A percentile compares a stretch with the other conserved stretches of the same genome.
Conservation (phyloP, 768 basidiomycete species). For the Pleurotus eryngii region DNA sequence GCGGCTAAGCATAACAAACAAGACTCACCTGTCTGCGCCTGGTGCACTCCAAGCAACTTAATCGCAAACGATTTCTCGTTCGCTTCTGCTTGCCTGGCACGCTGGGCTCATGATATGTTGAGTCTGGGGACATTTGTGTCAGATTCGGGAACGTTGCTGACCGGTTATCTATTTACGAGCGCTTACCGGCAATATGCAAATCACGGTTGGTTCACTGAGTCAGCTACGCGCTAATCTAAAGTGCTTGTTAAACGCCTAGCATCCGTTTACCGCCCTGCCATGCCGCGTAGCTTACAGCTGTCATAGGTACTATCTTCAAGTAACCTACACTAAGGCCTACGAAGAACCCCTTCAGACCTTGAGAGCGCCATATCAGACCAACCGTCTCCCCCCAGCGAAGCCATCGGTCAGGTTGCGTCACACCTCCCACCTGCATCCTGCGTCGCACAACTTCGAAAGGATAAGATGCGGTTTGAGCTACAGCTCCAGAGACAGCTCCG, state of each 20-base stretch:
- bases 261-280: conserved; percentile 80
- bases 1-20: background rate
- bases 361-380: conserved; percentile 54
- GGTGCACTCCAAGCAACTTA: conserved; percentile 56
- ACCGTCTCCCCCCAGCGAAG: conserved; percentile 79
- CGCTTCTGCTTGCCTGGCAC: conserved; percentile 41
- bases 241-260: conserved; percentile 31
- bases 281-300: conserved; percentile 85
- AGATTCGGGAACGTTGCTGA: background rate
- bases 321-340: conserved; percentile 91
- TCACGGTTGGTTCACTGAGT: background rate
- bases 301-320: conserved; percentile 95
- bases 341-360: conserved; percentile 88
- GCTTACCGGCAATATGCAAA: too few relatives aligned
- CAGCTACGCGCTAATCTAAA: background rate
- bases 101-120: background rate
- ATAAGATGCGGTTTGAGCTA: conserved; percentile 88
- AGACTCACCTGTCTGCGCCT: conserved; percentile 48
- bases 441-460: conserved; percentile 92
- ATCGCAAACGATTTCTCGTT: conserved; percentile 44
- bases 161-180: background rate
- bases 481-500: conserved; percentile 81
- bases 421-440: conserved; percentile 93
- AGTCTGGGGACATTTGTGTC: background rate
- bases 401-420: conserved; percentile 73